These are phyloP conservation scores for Tillandsia fasciculata DNA, from an alignment of 176 grass and related monocot genomes.

Conservation along the genomic window DNA sequence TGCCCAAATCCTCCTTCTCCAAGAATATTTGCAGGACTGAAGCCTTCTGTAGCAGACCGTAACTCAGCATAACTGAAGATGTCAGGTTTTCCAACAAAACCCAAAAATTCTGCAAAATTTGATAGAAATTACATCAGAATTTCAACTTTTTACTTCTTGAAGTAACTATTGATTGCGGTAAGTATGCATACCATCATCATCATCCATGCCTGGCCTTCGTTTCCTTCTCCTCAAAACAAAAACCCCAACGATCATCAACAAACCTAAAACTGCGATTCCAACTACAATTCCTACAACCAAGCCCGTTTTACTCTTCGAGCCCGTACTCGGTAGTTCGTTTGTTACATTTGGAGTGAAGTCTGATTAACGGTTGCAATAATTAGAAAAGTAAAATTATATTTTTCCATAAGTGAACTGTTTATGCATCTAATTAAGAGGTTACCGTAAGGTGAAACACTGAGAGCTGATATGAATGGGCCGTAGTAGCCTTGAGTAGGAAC, in stretches of 20 bases:
- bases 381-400: slow-evolving; percentile 7
- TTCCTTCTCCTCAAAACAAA: background rate
- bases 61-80: slow-evolving; percentile 10
- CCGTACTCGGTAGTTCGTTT: background rate
- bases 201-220: background rate
- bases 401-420: background rate
- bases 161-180: background rate
- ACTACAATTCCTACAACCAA: background rate
- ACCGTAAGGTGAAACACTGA: slow-evolving; percentile 59
- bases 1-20: background rate
- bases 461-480: slow-evolving; percentile 54
- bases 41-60: slow-evolving; percentile 4
- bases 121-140: background rate
- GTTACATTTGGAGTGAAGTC: background rate
- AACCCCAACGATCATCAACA: background rate
- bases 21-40: slow-evolving; percentile 4
- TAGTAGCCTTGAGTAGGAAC: slow-evolving; percentile 58
- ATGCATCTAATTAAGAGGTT: background rate
- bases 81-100: slow-evolving; percentile 6
- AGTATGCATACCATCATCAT: background rate
- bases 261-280: background rate
- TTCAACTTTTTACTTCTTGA: background rate
- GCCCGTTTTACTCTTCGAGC: background rate
- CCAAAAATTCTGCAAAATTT: background rate
- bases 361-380: slow-evolving; percentile 9